Base-by-base conservation (phyloP, 345 rosid genomes). In the Gossypium bickii region DNA sequence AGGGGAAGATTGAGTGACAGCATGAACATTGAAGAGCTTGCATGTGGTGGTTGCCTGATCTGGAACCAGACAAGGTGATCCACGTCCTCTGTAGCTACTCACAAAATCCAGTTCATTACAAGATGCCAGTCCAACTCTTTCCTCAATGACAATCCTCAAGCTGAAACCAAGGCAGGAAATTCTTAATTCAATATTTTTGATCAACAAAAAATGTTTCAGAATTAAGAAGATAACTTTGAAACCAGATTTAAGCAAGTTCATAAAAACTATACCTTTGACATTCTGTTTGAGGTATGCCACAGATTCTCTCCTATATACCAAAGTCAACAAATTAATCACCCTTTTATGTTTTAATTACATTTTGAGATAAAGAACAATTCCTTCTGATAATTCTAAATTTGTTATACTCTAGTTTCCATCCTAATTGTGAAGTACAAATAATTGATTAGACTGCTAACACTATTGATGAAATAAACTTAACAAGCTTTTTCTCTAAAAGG, bases 1-100 rank as follows among this genome's bases (percentile, higher is more conserved):
- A 74, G 93, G 97, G 72, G 74, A 90, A 63, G 90, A 87, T 61
- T 66, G 84, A 76, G 91, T 89, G 74, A 91, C 97, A 49, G 83
- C 68, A 45, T 78, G 82, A 77, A 79, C 74, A 55, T 51, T 61
- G 11, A 69, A 29, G 13, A 45, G 74, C 16, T 70, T 52, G 73
- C 73, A 17, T 51, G 73, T n/a, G 44, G 58, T 49, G 22, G 68
- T 72, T 58, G 69, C 73, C 79, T 59, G 74, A 67, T 61, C 60
- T 51, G 73, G 58, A 75, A 34, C 55, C 43, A 67, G 67, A 68
- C 61, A 60, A 71, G 56, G 74, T 60, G 73, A 60, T 68, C 71
- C 79, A 51, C 15, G 47, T 20, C 49, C 22, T 51, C 74, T 48
- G 41, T 15, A 70, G 65, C 67, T 74, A 38, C 41, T 18, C 10